Conservation (phyloP, 352 stramenopile species). For the Globisporangium canariense region DNA sequence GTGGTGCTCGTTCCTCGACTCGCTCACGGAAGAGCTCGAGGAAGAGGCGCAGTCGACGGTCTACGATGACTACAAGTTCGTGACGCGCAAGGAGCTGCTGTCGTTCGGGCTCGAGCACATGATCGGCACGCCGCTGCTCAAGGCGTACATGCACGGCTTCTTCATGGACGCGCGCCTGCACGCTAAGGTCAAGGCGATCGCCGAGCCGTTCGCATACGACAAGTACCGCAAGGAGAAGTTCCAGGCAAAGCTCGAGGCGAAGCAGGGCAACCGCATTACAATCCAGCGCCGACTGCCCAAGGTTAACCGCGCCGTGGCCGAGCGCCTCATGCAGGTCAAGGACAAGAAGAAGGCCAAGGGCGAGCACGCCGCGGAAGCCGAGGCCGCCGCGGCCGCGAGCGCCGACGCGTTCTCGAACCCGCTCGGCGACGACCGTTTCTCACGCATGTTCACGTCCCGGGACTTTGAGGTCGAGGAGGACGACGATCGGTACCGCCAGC, state of each 20-base stretch:
- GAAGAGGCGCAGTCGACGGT: conserved; percentile 93
- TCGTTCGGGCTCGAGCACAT: conserved; percentile 97
- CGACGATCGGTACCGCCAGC: conserved; percentile 93
- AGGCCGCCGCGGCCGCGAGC: conserved; percentile 21
- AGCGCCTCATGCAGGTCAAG: conserved; percentile 72
- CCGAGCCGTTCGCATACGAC: conserved; percentile 98
- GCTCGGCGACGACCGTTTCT: conserved; percentile 96
- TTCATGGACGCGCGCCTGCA: conserved; percentile 99
- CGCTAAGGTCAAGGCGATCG: conserved; percentile 94
- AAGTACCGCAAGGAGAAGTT: conserved; percentile 97
- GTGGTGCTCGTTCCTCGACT: conserved; percentile 99
- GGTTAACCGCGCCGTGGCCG: conserved; percentile 87
- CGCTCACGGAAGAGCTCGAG: conserved; percentile 98
- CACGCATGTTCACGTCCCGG: conserved; percentile 94
- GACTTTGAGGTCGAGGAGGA: conserved; percentile 98
- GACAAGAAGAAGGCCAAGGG: conserved; percentile 63
- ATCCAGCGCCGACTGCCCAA: conserved; percentile 87
- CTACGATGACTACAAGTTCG: conserved; percentile 99
- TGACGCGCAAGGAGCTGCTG: conserved; percentile 93
- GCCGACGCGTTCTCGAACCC: conserved; percentile 61
- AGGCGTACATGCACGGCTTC: conserved; percentile 99
- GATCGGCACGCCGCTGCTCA: conserved; percentile 95
- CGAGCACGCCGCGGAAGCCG: conserved; percentile 27
- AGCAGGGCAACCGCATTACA: conserved; percentile 88
- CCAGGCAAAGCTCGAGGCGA: conserved; percentile 90